Evolutionary conservation across 257 asterid species (phyloP).

Genomic region (Handroanthus guayacan): DNA sequence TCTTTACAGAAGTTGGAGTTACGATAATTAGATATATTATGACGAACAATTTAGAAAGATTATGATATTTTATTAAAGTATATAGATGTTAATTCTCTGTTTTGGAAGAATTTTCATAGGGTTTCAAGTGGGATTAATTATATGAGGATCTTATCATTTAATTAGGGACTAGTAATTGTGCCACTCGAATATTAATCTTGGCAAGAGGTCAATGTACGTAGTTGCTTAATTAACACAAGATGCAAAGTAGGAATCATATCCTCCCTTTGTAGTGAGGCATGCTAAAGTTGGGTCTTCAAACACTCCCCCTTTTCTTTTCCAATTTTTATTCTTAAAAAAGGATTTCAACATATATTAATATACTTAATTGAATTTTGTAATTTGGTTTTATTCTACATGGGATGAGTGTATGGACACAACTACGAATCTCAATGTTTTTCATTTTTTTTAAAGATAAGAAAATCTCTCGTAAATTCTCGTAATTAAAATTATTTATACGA

Average conservation of each 20-base stretch:
- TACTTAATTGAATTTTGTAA: neutral
- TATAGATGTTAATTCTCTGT: no score
- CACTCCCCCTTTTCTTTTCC: conserved; percentile 18
- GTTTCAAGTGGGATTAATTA: conserved; percentile 36
- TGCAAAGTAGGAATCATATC: conserved; percentile 60
- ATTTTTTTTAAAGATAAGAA: no score
- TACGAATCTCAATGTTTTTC: no score
- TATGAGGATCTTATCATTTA: conserved; percentile 32
- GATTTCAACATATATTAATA: neutral
- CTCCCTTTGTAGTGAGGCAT: conserved; percentile 33
- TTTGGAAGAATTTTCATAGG: neutral
- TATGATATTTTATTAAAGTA: no score
- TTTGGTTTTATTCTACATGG: neutral
- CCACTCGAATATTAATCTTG: conserved; percentile 41
- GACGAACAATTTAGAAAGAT: no score
- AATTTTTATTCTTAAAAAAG: conserved; percentile 33
- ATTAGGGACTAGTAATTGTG: conserved; percentile 24
- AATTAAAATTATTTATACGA: no score
- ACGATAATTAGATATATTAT: no score
- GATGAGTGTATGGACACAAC: no score
- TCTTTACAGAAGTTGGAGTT: no score
- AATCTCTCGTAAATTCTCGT: no score
- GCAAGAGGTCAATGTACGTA: conserved; percentile 37
- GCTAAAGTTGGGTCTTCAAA: conserved; percentile 38
- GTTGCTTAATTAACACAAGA: conserved; percentile 57